Percentiles rank a stretch among this genome's conserved stretches.
Conservation (phyloP, 495 filamentous ascomycete genomes). For the Penicillium maclennaniae region DNA sequence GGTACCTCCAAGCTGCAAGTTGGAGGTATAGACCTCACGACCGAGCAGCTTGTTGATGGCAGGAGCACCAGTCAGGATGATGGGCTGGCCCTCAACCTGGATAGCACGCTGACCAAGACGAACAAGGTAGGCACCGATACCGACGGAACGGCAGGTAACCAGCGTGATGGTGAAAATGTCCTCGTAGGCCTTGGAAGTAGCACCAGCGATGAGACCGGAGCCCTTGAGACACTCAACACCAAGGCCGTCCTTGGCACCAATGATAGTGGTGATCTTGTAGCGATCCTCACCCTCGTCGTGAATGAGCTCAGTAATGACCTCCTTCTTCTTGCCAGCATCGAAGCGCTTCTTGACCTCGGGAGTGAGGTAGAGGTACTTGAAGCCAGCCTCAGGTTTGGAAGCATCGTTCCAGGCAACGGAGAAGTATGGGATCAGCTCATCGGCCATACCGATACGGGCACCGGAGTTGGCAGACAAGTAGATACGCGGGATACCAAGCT, state of each 20-base stretch:
- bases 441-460: slow-evolving; percentile 94
- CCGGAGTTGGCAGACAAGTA: slow-evolving; percentile 99
- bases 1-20: slow-evolving; percentile 96
- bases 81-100: slow-evolving; percentile 97
- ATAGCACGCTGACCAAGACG: slow-evolving; percentile 96
- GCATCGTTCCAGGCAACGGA: slow-evolving; percentile 92
- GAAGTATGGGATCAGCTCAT: slow-evolving; percentile 96
- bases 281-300: slow-evolving; percentile 83
- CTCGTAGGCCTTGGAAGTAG: slow-evolving; percentile 93
- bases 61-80: slow-evolving; percentile 95
- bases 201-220: slow-evolving; percentile 96
- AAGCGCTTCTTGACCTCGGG: slow-evolving; percentile 83
- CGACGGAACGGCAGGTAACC: slow-evolving; percentile 94
- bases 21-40: slow-evolving; percentile 97
- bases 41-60: slow-evolving; percentile 98
- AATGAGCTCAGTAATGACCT: slow-evolving; percentile 86
- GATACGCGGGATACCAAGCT: slow-evolving; percentile 90
- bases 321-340: slow-evolving; percentile 72
- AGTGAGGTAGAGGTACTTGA: slow-evolving; percentile 97
- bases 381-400: slow-evolving; percentile 79
- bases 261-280: slow-evolving; percentile 89
- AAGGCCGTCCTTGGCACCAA: slow-evolving; percentile 92
- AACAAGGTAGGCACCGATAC: slow-evolving; percentile 98
- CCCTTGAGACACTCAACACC: slow-evolving; percentile 97
- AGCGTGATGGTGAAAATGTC: slow-evolving; percentile 99